phyloP scores from a whole-genome alignment of 495 filamentous ascomycete species.

The Aspergillus bertholletiae region DNA sequence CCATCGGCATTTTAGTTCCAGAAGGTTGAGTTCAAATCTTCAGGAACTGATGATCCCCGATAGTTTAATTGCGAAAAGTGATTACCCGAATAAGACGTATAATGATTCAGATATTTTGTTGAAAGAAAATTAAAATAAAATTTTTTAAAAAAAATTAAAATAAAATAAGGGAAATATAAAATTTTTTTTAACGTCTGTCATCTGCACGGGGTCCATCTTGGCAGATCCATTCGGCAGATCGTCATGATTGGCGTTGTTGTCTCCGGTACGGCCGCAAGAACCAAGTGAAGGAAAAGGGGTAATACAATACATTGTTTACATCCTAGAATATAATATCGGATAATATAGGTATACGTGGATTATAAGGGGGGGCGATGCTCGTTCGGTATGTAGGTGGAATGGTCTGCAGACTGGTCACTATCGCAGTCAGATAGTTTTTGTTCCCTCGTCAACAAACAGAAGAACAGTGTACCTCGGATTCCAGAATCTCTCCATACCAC shows the following conservation, averaged over 20 bases:
- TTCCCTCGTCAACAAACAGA: no score
- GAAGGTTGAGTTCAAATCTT: background rate
- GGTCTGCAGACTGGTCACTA: no score
- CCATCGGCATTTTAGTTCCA: conserved; percentile 2
- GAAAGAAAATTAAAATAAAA: background rate
- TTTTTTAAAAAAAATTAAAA: background rate
- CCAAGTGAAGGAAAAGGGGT: background rate
- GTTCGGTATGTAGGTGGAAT: background rate
- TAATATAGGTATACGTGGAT: no score
- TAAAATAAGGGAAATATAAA: no score
- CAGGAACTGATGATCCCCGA: conserved; percentile 7
- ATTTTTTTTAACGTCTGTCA: conserved; percentile 29
- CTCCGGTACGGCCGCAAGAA: background rate
- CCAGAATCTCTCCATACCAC: background rate
- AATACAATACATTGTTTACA: background rate
- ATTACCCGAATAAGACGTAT: background rate
- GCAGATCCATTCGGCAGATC: conserved; percentile 46
- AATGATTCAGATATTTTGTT: no score
- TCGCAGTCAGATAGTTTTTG: no score
- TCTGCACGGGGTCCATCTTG: conserved; percentile 40
- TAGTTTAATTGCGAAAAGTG: conserved; percentile 1
- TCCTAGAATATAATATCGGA: background rate
- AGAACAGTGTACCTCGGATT: no score
- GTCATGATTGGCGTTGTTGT: conserved; percentile 28
- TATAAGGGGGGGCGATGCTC: no score